Evolutionary conservation across 768 basidiomycete species (phyloP), one percentile per base, ranked within the genome.

Genomic region (Mycena vitilis): DNA sequence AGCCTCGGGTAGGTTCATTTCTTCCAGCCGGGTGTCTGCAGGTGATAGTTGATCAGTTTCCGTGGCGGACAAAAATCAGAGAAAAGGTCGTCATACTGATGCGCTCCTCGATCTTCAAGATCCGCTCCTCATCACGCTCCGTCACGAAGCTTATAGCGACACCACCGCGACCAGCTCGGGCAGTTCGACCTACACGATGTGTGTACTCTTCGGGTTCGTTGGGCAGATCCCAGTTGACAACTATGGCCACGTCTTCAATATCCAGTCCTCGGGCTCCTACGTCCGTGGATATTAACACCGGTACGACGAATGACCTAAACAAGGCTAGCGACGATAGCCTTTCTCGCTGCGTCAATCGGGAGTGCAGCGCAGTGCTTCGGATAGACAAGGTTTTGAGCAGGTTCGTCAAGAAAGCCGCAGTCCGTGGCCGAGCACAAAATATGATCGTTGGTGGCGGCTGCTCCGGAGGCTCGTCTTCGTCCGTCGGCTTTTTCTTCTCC

Each of bases 181-280:
- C 96, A 25, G 96, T 98, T 75, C 96, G 81, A 51, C 96, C 96
- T 1, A 99, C 98, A 23, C 98, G 88, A 81, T 99, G 98, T 2
- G 95, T 93, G 76, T 99, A 99, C 77, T 97, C 96, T 78, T 97
- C 97, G 7, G 95, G 86, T 75, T 91, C 90, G 15, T 86, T 84
- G 16, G 98, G 98, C 70, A 98, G 82, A 78, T 99, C 97, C 96
- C 96, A 99, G 71, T 99, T 99, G 65, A 99, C 85, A 22, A 99
- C 95, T 83, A 98, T 89, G 13, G 94, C 95, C 13, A 99, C 96
- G 72, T 96, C 95, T 68, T 95, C 95, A 63, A 99, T 97, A 80
- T 99, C 98, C 66, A 99, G 81, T 37, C 98, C 98, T 74, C 98
- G 90, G 22, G 94, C 92, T 18, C 95, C 98, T 38, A 99, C 97